phyloP scores from a whole-genome alignment of 2,329 filamentous ascomycete genomes.

The Penicillium sp. region DNA sequence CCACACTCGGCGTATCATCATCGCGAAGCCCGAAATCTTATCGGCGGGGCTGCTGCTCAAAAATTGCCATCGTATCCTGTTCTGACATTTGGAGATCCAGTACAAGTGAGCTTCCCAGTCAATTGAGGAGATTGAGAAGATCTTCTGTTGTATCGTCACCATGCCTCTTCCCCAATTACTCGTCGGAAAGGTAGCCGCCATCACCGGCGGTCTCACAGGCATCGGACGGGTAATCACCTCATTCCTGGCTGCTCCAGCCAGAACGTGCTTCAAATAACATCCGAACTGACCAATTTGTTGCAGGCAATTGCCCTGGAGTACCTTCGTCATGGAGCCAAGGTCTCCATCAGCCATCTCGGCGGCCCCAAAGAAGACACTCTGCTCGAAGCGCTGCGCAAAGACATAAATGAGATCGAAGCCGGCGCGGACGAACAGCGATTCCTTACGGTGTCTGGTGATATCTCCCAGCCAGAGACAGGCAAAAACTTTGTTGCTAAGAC shows the following conservation, averaged over 20 bases:
- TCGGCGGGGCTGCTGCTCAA: constrained; percentile 10
- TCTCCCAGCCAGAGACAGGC: constrained; percentile 71
- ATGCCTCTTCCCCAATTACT: constrained; percentile 55
- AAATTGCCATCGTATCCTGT: neutral
- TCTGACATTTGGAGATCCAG: neutral
- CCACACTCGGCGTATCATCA: constrained; percentile 32
- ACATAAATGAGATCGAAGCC: constrained; percentile 27
- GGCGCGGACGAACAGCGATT: constrained; percentile 44
- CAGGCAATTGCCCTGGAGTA: constrained; percentile 76
- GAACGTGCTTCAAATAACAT: neutral
- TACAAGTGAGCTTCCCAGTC: neutral
- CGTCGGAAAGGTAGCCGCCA: constrained; percentile 72
- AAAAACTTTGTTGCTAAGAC: constrained; percentile 64
- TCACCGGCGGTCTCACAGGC: constrained; percentile 82
- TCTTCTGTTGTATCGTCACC: neutral
- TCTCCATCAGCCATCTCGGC: constrained; percentile 77
- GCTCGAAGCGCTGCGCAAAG: constrained; percentile 30
- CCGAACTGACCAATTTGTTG: no score
- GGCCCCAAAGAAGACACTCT: constrained; percentile 30
- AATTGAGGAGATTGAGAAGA: neutral
- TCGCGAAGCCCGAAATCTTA: constrained; percentile 30
- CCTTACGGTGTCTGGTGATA: constrained; percentile 71
- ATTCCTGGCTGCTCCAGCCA: neutral
- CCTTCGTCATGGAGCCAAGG: constrained; percentile 71
- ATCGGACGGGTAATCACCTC: constrained; percentile 61